Evolutionary conservation across 768 basidiomycete species (phyloP).

Genomic region (Mycena vitilis): DNA sequence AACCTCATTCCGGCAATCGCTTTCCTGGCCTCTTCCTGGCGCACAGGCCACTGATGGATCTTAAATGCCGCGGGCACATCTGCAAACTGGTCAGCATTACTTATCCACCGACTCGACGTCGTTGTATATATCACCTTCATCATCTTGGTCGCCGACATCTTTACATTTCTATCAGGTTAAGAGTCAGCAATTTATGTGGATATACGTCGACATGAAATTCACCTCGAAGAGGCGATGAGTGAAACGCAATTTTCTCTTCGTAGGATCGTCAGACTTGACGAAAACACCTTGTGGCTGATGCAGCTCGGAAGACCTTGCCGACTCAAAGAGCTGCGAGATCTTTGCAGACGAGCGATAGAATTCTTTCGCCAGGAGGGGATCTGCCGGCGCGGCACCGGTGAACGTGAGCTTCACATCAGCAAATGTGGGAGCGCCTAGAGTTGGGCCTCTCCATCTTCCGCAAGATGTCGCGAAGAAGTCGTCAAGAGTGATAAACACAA

Average conservation of each 20-base stretch:
- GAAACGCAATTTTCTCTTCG: not conserved
- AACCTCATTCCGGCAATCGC: not conserved
- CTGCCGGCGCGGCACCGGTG: not conserved
- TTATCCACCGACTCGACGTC: too few relatives aligned
- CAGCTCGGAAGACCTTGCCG: not conserved
- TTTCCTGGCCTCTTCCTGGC: not conserved
- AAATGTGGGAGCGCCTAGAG: not conserved
- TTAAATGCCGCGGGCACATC: not conserved
- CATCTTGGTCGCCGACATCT: not conserved
- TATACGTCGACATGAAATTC: not conserved
- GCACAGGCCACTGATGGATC: conserved; percentile 3
- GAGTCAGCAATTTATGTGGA: not conserved
- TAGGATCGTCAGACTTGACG: too few relatives aligned
- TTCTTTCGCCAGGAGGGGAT: not conserved
- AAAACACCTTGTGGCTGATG: not conserved
- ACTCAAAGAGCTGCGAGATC: not conserved
- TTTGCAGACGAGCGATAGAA: not conserved
- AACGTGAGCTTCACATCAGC: conserved; percentile 1
- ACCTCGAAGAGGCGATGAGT: conserved; percentile 9
- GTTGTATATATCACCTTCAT: not conserved
- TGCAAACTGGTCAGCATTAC: not conserved
- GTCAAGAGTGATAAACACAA: conserved; percentile 1
- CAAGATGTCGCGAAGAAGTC: not conserved
- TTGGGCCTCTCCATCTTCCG: not conserved
- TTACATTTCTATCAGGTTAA: not conserved